These are phyloP conservation scores for Nicotiana noctiflora DNA, from an alignment of 257 asterid species.

Conservation along the genomic window DNA sequence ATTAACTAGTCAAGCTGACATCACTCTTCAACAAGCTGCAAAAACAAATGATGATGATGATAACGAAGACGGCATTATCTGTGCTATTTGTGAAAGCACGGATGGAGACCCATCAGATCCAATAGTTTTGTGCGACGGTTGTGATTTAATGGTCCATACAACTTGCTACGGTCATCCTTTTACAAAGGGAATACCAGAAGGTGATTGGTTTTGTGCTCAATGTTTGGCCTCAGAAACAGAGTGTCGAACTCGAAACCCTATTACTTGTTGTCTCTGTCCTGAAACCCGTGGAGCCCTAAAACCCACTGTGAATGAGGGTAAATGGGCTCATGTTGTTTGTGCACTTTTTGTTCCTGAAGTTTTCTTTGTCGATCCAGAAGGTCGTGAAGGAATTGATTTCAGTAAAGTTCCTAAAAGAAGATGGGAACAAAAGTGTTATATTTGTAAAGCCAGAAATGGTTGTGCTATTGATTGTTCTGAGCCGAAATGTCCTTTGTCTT, in stretches of 20 bases:
- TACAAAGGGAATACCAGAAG: conserved; percentile 57
- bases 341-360: conserved; percentile 79
- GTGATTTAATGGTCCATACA: conserved; percentile 83
- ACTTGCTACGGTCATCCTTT: conserved; percentile 76
- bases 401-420: conserved; percentile 44
- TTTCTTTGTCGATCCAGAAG: conserved; percentile 50
- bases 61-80: conserved; percentile 64
- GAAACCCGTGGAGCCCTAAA: conserved; percentile 62
- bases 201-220: conserved; percentile 78
- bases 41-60: not conserved
- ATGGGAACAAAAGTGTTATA: conserved; percentile 52
- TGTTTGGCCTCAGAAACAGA: conserved; percentile 33
- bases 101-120: conserved; percentile 86
- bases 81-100: conserved; percentile 68
- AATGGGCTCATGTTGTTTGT: conserved; percentile 87
- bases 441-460: conserved; percentile 47
- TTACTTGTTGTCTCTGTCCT: conserved; percentile 71
- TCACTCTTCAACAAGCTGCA: not conserved
- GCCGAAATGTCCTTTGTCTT: conserved; percentile 51
- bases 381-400: conserved; percentile 62
- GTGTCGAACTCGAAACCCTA: not conserved
- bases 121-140: conserved; percentile 84
- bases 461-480: conserved; percentile 84
- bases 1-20: not conserved
- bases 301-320: conserved; percentile 46